Base-by-base conservation (phyloP, 805 yeast genomes). In the Suhomyces pyralidae region DNA sequence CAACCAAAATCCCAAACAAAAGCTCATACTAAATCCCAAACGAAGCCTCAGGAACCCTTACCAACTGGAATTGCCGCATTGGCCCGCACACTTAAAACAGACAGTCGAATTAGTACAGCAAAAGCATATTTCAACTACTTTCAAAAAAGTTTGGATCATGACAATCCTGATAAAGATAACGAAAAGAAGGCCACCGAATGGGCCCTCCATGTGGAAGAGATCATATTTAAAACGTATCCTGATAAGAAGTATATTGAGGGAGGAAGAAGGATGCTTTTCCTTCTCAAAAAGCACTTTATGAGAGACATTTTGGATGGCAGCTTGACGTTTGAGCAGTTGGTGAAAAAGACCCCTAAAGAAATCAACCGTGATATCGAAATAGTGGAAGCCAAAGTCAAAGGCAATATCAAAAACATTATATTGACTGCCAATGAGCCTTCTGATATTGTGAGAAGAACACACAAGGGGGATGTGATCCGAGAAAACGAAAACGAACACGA, bases 401-500 rank as follows among this genome's bases (percentile, higher is more conserved):
- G 81, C 53, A 88, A 88, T 65, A 81, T 88, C 51, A 76, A 83
- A 26, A 84, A 86, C 51, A 79, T 88, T 15, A 87, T 91, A 12
- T 70, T 91, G 48, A 84, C 84, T 43, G 82, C 80, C 36, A 79
- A 75, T 40, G 67, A 61, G 28, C 82, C 77, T 30, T 64, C 70
- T 26, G 90, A 90, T 15, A 78, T 84, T 45, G 82, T 89, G 58
- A 78, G 90, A 58, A 78, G 90, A 61, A 89, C 97, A 3, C 96
- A 90, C 65, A 88, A 87, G 66, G 97, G 97, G 24, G 96, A 91
- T 55, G 92, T 88, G 62, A 66, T 88, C n/a, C 78, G 89, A 5
- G 96, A 87, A 51, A 62, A 65, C 48, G 66, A 66, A 45, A 58
- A 61, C 28, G 51, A 53, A n/a, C 55, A 55, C 8, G 51, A 48